These are phyloP conservation scores for Diaporthe citrichinensis DNA, from an alignment of 2,329 filamentous ascomycete genomes.

Conservation along the genomic window DNA sequence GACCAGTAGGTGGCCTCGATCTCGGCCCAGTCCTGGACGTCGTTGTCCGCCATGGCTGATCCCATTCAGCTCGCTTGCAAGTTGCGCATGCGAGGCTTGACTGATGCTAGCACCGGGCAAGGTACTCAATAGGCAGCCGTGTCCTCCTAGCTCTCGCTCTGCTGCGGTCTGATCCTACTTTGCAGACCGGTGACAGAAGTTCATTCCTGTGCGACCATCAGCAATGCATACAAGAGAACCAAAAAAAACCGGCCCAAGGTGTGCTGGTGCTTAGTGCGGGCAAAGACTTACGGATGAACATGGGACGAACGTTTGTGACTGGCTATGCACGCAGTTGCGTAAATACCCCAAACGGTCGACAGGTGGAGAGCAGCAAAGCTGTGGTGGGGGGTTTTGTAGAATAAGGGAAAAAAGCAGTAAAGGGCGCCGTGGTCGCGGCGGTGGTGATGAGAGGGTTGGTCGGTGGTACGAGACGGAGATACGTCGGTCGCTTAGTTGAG, in stretches of 20 bases:
- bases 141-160: neutral
- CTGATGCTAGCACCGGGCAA: neutral
- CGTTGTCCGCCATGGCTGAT: constrained; percentile 32
- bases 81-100: constrained; percentile 8
- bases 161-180: neutral
- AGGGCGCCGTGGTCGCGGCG: neutral
- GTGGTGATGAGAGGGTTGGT: constrained; percentile 19
- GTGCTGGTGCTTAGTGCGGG: neutral
- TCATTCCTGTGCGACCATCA: constrained; percentile 7
- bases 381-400: neutral
- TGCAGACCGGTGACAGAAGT: constrained; percentile 3
- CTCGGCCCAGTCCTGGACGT: constrained; percentile 53
- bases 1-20: constrained; percentile 53
- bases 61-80: constrained; percentile 22
- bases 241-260: neutral
- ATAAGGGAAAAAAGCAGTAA: neutral
- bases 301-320: neutral
- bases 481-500: constrained; percentile 30
- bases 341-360: neutral
- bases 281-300: constrained; percentile 24
- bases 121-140: neutral
- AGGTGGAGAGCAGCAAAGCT: constrained; percentile 4
- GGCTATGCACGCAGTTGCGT: neutral
- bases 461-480: constrained; percentile 26
- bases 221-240: neutral